Evolutionary conservation across 352 stramenopile species (phyloP), one percentile per base, ranked within the genome.

Genomic region (Globisporangium paddicum): DNA sequence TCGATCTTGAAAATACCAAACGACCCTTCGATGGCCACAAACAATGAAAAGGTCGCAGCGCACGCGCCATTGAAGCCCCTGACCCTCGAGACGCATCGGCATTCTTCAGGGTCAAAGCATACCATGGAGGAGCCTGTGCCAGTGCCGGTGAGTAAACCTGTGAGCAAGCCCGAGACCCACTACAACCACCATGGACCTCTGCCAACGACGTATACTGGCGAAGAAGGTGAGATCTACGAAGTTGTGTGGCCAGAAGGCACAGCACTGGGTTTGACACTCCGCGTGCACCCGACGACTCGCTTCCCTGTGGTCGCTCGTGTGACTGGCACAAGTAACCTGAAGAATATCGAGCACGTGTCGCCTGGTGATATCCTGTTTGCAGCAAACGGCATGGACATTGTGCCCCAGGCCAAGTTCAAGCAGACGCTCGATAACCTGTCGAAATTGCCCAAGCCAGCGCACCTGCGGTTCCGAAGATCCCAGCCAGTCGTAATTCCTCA

Each of bases 321-420:
- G 50, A 89, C 81, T 0, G 81, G 81, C 32, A 87, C 77, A 18
- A 89, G 78, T 68, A 87, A 90, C 55, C 63, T 88, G 45, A 84
- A 79, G 57, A 90, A 90, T 55, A 88, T 87, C 32, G 80, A 89
- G 66, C 78, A 86, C 56, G 79, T 90, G 23, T 72, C 77, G 3
- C 74, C 80, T 13, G 81, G 81, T 14, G 81, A 90, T 45, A 75
- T 90, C 30, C 58, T 90, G 8, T 88, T 86, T 51, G 78, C 79
- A 1, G 81, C 81, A 14, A 90, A 90, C 63, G 78, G 82, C 32
- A 80, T 87, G 70, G 77, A 72, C 55, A 86, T 90, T 64, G 64
- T 87, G 5, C 81, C 81, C 9, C 81, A 90, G 60, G 57, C 78
- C 4, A 90, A 90, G 62, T 88, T 90, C 58, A 90, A 90, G 58